Evolutionary conservation across 176 grass and related monocot genomes (phyloP).

Genomic region (Bonia amplexicaulis): DNA sequence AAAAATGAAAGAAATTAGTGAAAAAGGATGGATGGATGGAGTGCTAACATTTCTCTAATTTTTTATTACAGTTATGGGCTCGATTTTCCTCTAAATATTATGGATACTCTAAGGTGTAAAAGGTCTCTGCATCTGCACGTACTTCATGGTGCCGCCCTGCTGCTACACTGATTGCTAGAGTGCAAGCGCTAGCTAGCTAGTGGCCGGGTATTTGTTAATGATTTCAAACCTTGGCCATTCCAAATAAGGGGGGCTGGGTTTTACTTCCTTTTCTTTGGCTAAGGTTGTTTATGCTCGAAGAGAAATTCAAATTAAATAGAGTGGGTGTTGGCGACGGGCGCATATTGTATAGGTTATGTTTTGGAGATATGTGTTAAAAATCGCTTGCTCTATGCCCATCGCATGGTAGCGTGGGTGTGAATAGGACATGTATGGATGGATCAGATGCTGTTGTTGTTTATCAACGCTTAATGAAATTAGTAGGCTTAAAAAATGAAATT

Average conservation of each 20-base stretch:
- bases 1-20: no score
- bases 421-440: neutral
- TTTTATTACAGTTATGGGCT: no score
- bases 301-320: neutral
- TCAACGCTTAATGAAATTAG: neutral
- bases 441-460: neutral
- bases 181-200: neutral
- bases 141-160: neutral
- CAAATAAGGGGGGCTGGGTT: neutral
- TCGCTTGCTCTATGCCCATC: neutral
- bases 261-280: neutral
- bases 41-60: no score
- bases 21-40: no score
- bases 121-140: neutral
- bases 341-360: neutral
- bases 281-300: neutral
- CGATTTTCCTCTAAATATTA: no score
- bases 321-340: neutral
- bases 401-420: neutral
- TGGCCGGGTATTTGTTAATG: neutral
- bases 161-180: neutral
- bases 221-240: slow-evolving; percentile 16
- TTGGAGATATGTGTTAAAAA: neutral
- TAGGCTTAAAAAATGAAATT: neutral
- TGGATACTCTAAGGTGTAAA: neutral